phyloP scores from a whole-genome alignment of 768 basidiomycete genomes.

The Podaxis sp. region DNA sequence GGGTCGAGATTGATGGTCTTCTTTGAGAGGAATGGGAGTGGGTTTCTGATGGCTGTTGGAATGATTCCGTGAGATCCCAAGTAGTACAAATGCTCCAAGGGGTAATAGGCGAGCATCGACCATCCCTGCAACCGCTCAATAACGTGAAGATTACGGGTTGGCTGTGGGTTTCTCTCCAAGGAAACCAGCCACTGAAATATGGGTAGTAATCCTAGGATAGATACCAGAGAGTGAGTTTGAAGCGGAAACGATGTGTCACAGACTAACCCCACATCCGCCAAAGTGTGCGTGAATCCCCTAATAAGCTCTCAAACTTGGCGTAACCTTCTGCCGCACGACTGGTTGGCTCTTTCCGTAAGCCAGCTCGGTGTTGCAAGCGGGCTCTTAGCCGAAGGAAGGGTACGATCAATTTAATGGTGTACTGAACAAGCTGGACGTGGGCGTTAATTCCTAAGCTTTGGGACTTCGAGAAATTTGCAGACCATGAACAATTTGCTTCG shows the following conservation, averaged over 20 bases:
- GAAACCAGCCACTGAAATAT: conserved; percentile 80
- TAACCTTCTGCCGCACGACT: conserved; percentile 56
- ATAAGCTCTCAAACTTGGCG: conserved; percentile 50
- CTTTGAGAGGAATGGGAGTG: conserved; percentile 40
- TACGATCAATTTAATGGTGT: conserved; percentile 66
- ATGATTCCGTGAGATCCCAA: conserved; percentile 61
- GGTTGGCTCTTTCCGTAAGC: conserved; percentile 50
- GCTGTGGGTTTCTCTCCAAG: conserved; percentile 68
- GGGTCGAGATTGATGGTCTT: conserved; percentile 45
- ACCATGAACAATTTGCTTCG: conserved; percentile 78
- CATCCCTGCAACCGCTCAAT: conserved; percentile 81
- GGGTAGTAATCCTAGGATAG: conserved; percentile 62
- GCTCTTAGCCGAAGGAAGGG: conserved; percentile 70
- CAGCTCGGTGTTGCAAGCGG: conserved; percentile 63
- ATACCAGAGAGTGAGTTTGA: not conserved
- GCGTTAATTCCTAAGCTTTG: not conserved
- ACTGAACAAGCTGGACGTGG: conserved; percentile 62
- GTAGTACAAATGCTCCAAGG: conserved; percentile 75
- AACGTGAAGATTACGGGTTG: conserved; percentile 67
- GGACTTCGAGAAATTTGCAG: conserved; percentile 12
- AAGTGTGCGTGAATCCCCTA: conserved; percentile 70
- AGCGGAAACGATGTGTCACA: not conserved
- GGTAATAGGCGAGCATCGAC: conserved; percentile 80
- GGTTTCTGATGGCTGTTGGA: conserved; percentile 50
- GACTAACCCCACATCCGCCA: conserved; percentile 81